Base-by-base conservation (phyloP, 2,329 filamentous ascomycete species). In the Colletotrichum musicola region DNA sequence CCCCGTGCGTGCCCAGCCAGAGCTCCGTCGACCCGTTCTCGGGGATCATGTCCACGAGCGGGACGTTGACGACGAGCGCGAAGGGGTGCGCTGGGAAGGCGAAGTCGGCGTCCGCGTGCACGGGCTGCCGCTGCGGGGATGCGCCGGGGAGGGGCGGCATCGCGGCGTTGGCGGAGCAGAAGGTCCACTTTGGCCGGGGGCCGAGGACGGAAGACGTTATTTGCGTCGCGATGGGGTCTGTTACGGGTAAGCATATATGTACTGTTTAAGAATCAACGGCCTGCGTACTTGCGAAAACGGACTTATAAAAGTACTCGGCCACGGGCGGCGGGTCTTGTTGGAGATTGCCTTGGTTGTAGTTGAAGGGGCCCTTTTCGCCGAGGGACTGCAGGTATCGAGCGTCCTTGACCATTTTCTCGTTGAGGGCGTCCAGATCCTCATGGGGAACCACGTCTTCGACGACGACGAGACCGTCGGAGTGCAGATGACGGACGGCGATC, bases 331-430 rank as follows among this genome's bases (percentile, higher is more conserved):
- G 81, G 71, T 90, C 88, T 73, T 90, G 89, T 70, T 90, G 88
- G 40, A 90, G 79, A 70, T 90, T 91, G 1, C 86, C 87, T 55
- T 83, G 83, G 73, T 90, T 90, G 74, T 90, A 90, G 72, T 90
- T 90, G 79, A 85, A 91, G 0, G 86, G 87, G 0, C 84, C 83
- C 16, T 87, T 81, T 20, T 88, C 82, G 2, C 87, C 86, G 38
- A 81, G 78, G 0, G 78, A 79, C 64, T 86, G 85, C 2, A 91
- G 79, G 4, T 76, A 73, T 2, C 80, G 80, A 1, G 88, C 88
- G 74, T 91, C 89, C 53, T 85, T 42, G 1, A 87, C 81, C 89
- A 91, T 91, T 71, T 85, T 87, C 53, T 72, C 70, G 72, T 91
- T 90, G 44, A 91, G 77, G 6, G 74, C 72, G 72, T 90, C 86